Base-by-base conservation (phyloP, 2,329 filamentous ascomycete species). In the Claviceps cyperi region DNA sequence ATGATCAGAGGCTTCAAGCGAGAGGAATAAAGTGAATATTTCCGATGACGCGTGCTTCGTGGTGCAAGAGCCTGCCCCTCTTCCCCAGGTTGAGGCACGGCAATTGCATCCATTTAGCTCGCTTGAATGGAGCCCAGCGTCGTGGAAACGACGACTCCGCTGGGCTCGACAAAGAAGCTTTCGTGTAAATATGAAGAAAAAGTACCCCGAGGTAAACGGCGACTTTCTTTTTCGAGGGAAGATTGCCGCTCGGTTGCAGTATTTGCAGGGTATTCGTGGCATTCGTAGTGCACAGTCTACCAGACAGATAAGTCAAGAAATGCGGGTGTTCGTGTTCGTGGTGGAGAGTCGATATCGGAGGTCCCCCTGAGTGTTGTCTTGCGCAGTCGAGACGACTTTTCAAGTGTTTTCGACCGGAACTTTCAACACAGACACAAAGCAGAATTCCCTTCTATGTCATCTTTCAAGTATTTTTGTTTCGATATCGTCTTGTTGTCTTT, bases 11-110 rank as follows among this genome's bases (percentile, higher is more conserved):
- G 47, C 40, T 55, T 57, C 37, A 58, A 46, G 24, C 57, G 56
- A 9, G 57, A 56, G 39, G 58, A 54, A 43, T 58, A 58, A 47
- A 58, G 47, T 21, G 57, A 57, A 19, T 50, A 51, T 43, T 59
- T 57, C 24, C 56, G 54, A 44, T 58, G 55, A 21, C 41, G 45
- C n/a, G 47, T 17, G 39, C 49, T 55, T 37, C 50, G 54, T 43
- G 53, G 50, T 22, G 49, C 44, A 44, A 45, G 46, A 48, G 47
- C 28, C 24, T 52, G 47, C 13, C 44, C 50, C 22, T 50, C 47
- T 40, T 54, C 54, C 17, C 52, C 54, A 17, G 53, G 19, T 9
- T 49, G 53, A n/a, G 54, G 46, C 17, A 54, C 37, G 48, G 53
- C 52, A 54, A 60, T 58, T 37, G 55, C 39, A 49, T 54, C 52